Percentiles rank a stretch among this genome's conserved stretches.
These are phyloP conservation scores for Teunomyces atbi DNA, from an alignment of 805 yeast species.

Conservation along the genomic window DNA sequence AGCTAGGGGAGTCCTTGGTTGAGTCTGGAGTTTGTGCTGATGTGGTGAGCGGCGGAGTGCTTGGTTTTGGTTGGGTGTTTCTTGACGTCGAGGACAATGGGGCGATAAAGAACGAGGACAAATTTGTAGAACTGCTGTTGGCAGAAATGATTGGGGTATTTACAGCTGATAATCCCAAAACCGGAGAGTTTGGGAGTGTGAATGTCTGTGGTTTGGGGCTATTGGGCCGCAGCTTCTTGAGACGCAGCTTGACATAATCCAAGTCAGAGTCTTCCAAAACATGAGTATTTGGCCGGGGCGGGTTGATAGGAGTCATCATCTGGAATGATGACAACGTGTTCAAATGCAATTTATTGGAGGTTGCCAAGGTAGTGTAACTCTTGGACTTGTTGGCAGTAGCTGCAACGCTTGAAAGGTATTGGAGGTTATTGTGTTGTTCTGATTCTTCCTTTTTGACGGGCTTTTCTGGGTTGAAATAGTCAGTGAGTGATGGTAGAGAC, in stretches of 20 bases:
- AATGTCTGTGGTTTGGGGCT: constrained; percentile 39
- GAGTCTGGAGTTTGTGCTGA: constrained; percentile 5
- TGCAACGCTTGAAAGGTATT: constrained; percentile 41
- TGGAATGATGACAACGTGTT: constrained; percentile 51
- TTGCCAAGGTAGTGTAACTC: constrained; percentile 13
- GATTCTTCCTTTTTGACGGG: constrained; percentile 1
- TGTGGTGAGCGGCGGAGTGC: constrained; percentile 8
- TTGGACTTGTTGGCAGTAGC: constrained; percentile 15
- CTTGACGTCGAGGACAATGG: constrained; percentile 13
- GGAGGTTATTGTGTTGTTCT: constrained; percentile 22
- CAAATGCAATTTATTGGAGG: constrained; percentile 13
- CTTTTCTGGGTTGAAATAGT: constrained; percentile 34
- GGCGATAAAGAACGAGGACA: constrained; percentile 35
- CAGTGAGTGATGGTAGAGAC: constrained; percentile 52
- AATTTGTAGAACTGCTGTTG: constrained; percentile 39
- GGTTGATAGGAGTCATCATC: constrained; percentile 26
- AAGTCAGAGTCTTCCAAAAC: constrained; percentile 45
- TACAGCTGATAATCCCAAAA: constrained; percentile 36
- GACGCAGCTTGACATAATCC: constrained; percentile 44
- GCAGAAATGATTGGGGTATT: constrained; percentile 44
- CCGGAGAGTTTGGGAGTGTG: constrained; percentile 45
- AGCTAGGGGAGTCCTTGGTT: constrained; percentile 10
- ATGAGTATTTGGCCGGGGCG: constrained; percentile 15
- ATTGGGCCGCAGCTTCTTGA: constrained; percentile 51
- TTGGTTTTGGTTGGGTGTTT: background rate